Evolutionary conservation across 2,329 filamentous ascomycete species (phyloP), one percentile per base, ranked within the genome.

Genomic region (Akanthomyces uredinophilus): DNA sequence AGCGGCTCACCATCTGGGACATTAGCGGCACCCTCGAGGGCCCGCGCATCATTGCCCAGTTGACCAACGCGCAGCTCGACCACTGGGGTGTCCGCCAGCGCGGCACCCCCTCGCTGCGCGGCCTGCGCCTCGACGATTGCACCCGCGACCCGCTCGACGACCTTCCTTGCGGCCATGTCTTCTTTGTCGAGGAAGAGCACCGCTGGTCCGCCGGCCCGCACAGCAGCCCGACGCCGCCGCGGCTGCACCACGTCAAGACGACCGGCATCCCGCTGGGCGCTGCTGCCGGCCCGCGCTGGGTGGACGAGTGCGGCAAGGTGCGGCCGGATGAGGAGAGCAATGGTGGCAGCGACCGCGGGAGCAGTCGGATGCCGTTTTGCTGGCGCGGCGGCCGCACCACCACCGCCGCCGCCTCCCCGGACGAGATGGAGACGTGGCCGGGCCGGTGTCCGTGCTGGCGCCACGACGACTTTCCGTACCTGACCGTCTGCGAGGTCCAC

Each of bases 1-100:
- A 88, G 69, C 78, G 80, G 39, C 72, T 88, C 32, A 79, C 78
- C 18, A 74, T 88, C 11, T 88, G 84, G 84, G 81, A 87, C 60
- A 83, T 88, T 44, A 79, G 80, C 39, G 24, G 39, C 32, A 0
- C 73, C 78, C 1, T 81, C 22, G 63, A 68, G 41, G 72, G 75
- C 20, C 81, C 83, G 0, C 72, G 69, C 32, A 75, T 84, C 14
- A 72, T 86, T 61, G 75, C 77, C 8, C 75, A 76, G 1, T 79
- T 87, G 67, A 74, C 74, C 1, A 83, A 80, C 70, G 70, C 72
- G 18, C 79, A 83, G 47, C 76, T 88, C 2, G 79, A 77, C 4
- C 80, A 80, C 67, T 80, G 83, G 65, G 78, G 75, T 16, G 71
- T 87, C 13, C 76, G 80, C 53, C 85, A 88, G 70, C 72, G 79